Conservation (phyloP, 129 eudicot species). For the Chrysanthemum seticuspe region DNA sequence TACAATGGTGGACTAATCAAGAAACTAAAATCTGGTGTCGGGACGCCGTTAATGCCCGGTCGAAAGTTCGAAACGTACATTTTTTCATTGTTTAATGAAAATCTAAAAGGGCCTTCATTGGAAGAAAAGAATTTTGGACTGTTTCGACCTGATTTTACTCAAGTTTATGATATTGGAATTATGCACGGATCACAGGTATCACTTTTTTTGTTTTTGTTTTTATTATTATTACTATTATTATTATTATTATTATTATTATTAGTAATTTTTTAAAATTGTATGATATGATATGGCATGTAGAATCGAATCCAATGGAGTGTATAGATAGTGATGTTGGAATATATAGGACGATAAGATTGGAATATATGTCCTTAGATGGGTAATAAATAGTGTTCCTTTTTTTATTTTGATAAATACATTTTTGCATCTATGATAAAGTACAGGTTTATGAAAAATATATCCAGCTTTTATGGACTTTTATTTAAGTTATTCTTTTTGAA, state of each 20-base stretch:
- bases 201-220: neutral
- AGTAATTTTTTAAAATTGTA: neutral
- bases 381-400: no score
- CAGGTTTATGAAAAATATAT: no score
- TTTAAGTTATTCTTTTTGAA: no score
- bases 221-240: no score
- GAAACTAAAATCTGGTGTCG: constrained; percentile 45
- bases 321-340: neutral
- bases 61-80: constrained; percentile 77
- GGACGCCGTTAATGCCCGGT: constrained; percentile 90
- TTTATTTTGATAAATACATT: no score
- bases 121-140: constrained; percentile 85
- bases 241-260: no score
- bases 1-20: constrained; percentile 66
- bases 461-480: no score
- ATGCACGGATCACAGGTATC: constrained; percentile 40
- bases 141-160: constrained; percentile 73
- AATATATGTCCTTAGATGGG: no score
- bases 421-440: no score
- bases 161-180: constrained; percentile 73
- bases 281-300: neutral
- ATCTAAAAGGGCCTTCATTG: constrained; percentile 67
- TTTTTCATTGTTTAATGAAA: constrained; percentile 76
- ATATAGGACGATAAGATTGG: no score
- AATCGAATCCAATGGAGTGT: constrained; percentile 2